A percentile compares a stretch with the other conserved stretches of the same genome.
Conservation (phyloP, 148 eudicot species). For the Chenopodium berlandieri region DNA sequence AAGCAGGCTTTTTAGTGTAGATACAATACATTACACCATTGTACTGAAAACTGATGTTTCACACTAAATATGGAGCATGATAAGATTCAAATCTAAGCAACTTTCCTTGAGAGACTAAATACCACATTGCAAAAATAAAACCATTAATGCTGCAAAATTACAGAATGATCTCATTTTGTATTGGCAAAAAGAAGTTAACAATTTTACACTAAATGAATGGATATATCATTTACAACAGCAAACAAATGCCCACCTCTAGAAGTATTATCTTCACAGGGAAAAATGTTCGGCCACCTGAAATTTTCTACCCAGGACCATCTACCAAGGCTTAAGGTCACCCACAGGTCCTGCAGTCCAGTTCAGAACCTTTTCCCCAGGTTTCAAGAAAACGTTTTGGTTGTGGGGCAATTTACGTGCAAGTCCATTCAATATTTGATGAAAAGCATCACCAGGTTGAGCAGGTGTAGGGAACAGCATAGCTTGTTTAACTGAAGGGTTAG, state of each 20-base stretch:
- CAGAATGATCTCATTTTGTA: not conserved
- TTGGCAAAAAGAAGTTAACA: not conserved
- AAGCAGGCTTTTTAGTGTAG: no score
- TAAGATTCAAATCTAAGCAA: no score
- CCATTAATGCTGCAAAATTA: not conserved
- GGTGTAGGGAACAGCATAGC: conserved; percentile 98
- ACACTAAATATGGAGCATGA: no score
- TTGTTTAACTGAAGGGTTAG: conserved; percentile 95
- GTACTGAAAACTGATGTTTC: no score
- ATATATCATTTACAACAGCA: conserved; percentile 31
- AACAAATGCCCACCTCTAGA: conserved; percentile 13
- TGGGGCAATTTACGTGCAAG: conserved; percentile 95
- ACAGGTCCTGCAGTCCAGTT: conserved; percentile 98
- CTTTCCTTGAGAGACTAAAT: no score
- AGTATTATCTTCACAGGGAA: not conserved
- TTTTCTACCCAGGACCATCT: conserved; percentile 9
- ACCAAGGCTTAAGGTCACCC: conserved; percentile 96
- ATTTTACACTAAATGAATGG: conserved; percentile 12
- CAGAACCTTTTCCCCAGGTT: conserved; percentile 58
- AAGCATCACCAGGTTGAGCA: conserved; percentile 91
- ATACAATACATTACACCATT: no score
- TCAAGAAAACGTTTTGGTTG: conserved; percentile 53
- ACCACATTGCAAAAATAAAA: no score
- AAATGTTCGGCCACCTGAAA: conserved; percentile 8
- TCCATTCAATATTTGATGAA: conserved; percentile 95